A percentile compares a stretch with the other conserved stretches of the same genome.
These are phyloP conservation scores for Artomyces pyxidatus DNA, from an alignment of 768 basidiomycete genomes.

Conservation along the genomic window DNA sequence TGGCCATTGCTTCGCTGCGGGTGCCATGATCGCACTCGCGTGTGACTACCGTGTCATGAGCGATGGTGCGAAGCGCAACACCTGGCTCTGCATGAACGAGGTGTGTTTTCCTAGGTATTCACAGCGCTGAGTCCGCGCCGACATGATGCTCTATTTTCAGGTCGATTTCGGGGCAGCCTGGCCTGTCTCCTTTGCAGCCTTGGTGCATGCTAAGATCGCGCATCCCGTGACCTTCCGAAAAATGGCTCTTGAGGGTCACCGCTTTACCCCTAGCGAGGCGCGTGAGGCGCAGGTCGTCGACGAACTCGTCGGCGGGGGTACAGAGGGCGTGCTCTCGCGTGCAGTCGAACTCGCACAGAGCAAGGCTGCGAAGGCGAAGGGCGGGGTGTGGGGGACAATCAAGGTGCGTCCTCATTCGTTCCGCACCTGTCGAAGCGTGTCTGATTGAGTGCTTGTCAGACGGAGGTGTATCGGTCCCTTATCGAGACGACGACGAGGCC, in stretches of 20 bases:
- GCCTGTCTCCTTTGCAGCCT: conserved; percentile 61
- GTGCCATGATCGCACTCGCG: conserved; percentile 66
- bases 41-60: conserved; percentile 92
- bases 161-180: conserved; percentile 78
- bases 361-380: conserved; percentile 41
- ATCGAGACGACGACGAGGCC: conserved; percentile 31
- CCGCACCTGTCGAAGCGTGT: background rate
- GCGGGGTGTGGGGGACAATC: conserved; percentile 67
- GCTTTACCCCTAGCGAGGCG: conserved; percentile 70
- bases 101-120: too few species aligned
- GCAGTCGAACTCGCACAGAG: conserved; percentile 55
- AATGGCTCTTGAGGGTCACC: conserved; percentile 71
- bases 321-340: conserved; percentile 52
- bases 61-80: conserved; percentile 65
- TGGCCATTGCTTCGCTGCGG: conserved; percentile 83
- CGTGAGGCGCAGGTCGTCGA: conserved; percentile 62
- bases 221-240: conserved; percentile 54
- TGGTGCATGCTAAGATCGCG: conserved; percentile 59
- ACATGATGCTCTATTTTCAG: too few species aligned
- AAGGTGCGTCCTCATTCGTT: conserved; percentile 35
- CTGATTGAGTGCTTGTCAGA: conserved; percentile 25
- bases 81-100: conserved; percentile 94
- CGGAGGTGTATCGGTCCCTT: conserved; percentile 47
- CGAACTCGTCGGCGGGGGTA: conserved; percentile 49
- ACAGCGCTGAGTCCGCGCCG: too few species aligned